These are phyloP conservation scores for Neodidymelliopsis sp. DNA, from an alignment of 2,329 filamentous ascomycete genomes.

Conservation along the genomic window DNA sequence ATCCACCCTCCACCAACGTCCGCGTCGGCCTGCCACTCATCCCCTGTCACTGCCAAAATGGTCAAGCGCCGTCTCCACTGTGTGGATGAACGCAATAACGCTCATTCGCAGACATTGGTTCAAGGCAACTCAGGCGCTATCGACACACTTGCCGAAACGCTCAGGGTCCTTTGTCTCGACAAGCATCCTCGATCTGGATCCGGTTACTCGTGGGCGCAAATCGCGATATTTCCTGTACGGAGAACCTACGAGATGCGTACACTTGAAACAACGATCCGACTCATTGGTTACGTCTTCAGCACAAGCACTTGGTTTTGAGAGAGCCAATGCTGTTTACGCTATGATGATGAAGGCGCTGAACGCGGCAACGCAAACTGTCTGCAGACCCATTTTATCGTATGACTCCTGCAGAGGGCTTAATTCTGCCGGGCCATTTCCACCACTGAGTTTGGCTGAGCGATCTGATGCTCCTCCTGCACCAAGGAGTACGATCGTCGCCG, in stretches of 20 bases:
- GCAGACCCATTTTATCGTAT: slow-evolving; percentile 31
- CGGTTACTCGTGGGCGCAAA: slow-evolving; percentile 12
- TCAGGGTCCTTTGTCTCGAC: slow-evolving; percentile 10
- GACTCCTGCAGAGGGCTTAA: slow-evolving; percentile 34
- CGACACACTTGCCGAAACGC: slow-evolving; percentile 17
- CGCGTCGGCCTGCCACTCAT: slow-evolving; percentile 37
- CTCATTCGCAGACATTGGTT: slow-evolving; percentile 32
- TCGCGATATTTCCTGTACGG: slow-evolving; percentile 10
- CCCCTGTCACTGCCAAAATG: slow-evolving; percentile 28
- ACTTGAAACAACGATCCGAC: slow-evolving; percentile 19
- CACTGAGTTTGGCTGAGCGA: slow-evolving; percentile 28
- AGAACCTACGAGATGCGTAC: slow-evolving; percentile 16
- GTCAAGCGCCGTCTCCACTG: slow-evolving; percentile 29
- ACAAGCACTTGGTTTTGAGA: slow-evolving; percentile 19
- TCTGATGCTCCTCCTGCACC: slow-evolving; percentile 27
- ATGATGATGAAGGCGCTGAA: slow-evolving; percentile 30
- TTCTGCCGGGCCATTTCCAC: slow-evolving; percentile 41
- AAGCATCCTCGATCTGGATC: slow-evolving; percentile 14
- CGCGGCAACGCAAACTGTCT: slow-evolving; percentile 32
- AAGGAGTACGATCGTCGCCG: slow-evolving; percentile 33
- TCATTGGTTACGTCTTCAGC: slow-evolving; percentile 14
- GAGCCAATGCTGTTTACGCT: slow-evolving; percentile 12
- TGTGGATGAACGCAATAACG: slow-evolving; percentile 27
- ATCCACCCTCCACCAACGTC: slow-evolving; percentile 38
- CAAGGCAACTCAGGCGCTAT: slow-evolving; percentile 23